Base-by-base conservation (phyloP, 202 grass and related monocot species). In the Panicum virgatum region DNA sequence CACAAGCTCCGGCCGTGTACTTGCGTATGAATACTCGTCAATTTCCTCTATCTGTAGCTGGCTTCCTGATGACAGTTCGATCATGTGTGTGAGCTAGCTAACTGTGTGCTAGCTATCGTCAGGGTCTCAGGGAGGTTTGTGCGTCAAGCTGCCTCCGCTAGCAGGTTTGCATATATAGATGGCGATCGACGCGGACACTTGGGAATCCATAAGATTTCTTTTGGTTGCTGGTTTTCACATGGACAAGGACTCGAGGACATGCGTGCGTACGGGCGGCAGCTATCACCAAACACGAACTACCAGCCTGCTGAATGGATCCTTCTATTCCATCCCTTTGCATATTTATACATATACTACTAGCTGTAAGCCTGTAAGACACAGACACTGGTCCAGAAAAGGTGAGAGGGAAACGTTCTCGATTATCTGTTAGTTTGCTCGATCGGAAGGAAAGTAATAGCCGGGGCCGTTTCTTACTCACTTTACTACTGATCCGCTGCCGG, bases 211-310 rank as follows among this genome's bases (percentile, higher is more conserved):
- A 40, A 26, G 12, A 23, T 19, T 53, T 52, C 7, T 15, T 36
- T 18, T 18, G 32, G 62, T 66, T 20, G 4, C 15, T 62, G 46
- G 30, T 79, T 22, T n/a, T 40, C 27, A 61, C 68, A 56, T 38
- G 52, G 53, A 19, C 54, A 45, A 45, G 54, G 58, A 64, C 26
- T 8, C 6, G 13, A 12, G 58, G 32, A 63, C 45, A 63, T 29
- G 44, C 11, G 18, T 38, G 26, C 32, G 7, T 53, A 67, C 69
- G 45, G 32, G 44, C 68, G 43, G 69, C 69, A 30, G 26, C 73
- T 15, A 12, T 69, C 73, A 84, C 73, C 73, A 69, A 78, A 84
- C 73, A 60, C 64, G 52, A 70, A 22, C 82, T 13, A 84, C 82
- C 82, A 47, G 22, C 56, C 34, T 10, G 19, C 77, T 14, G 7